These are phyloP conservation scores for Knoxdaviesia capensis DNA, from an alignment of 2,329 filamentous ascomycete species.

Conservation along the genomic window DNA sequence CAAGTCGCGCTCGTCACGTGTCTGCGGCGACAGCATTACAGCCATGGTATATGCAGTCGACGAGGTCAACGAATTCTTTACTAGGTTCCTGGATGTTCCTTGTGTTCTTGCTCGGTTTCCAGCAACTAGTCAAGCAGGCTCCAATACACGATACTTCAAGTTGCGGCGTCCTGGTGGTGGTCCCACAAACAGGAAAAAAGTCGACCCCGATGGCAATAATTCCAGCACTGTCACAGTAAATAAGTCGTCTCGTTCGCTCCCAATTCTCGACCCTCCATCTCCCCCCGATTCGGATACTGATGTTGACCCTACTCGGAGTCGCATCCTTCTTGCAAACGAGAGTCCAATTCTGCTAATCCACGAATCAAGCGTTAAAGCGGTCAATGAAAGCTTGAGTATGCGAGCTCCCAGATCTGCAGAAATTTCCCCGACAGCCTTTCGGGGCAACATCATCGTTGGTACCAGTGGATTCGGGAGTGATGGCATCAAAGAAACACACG, in stretches of 20 bases:
- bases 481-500: conserved; percentile 9
- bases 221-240: too few species aligned
- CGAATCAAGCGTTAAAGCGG: conserved; percentile 52
- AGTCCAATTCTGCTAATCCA: conserved; percentile 80
- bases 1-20: conserved; percentile 32
- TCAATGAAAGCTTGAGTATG: conserved; percentile 41
- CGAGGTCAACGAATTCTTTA: conserved; percentile 58
- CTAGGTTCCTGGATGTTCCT: conserved; percentile 50
- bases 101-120: conserved; percentile 77
- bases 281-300: conserved; percentile 38
- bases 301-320: conserved; percentile 9
- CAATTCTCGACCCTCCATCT: conserved; percentile 15
- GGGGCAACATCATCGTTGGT: conserved; percentile 72
- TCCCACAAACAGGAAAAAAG: too few species aligned
- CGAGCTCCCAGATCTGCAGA: background rate
- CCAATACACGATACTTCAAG: conserved; percentile 49
- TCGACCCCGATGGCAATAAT: too few species aligned
- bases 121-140: conserved; percentile 32
- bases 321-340: conserved; percentile 77
- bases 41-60: conserved; percentile 49
- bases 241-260: too few species aligned
- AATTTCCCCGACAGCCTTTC: conserved; percentile 56
- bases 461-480: conserved; percentile 16
- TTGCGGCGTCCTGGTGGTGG: too few species aligned
- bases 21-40: conserved; percentile 65